Evolutionary conservation across 75 land plant species (phyloP), one percentile per base, ranked within the genome.

Genomic region (Larix kaempferi): DNA sequence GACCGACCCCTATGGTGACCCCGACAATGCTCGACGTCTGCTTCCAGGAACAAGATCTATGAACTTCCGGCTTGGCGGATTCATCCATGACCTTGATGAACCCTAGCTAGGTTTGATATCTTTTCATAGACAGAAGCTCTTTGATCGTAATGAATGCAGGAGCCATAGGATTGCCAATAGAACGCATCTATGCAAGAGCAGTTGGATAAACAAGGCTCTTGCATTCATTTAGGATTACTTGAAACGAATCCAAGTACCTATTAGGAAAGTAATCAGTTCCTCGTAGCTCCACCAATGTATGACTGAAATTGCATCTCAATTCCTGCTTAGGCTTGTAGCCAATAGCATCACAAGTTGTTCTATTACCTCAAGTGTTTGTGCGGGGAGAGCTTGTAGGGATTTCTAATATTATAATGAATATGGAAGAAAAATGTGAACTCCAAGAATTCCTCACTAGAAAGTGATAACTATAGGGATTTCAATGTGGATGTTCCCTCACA

Each of bases 171-270:
- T 61, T 80, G 76, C 10, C 65, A 74, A 75, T 81, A 88, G 75
- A 87, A 87, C 49, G 80, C 72, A 13, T 88, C 92, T 44, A 85
- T 57, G 75, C 94, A 91, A 41, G 88, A 80, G 71, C 91, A 91
- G 41, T 89, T 82, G 17, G 55, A 52, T 11, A 91, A 80, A 77
- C 94, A 92, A 83, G 78, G 58, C 58, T 59, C 56, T 81, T 79
- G 73, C 94, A 92, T 19, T 35, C 60, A 13, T 83, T 71, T 27
- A 86, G 10, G 8, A 2, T 37, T 19, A 35, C 6, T 3, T 16
- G 82, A 4, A 59, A 23, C 26, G 88, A 82, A 16, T 26, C 19
- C 22, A 59, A 25, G 80, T 82, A 92, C 17, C 54, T 17, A 56
- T 52, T 81, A 2, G 79, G 75, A 49, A 92, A 88, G 66, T 92